A percentile compares a stretch with the other conserved stretches of the same genome.
Evolutionary conservation across 805 yeast genomes (phyloP).

Genomic region (Wickerhamomyces sydowiorum): DNA sequence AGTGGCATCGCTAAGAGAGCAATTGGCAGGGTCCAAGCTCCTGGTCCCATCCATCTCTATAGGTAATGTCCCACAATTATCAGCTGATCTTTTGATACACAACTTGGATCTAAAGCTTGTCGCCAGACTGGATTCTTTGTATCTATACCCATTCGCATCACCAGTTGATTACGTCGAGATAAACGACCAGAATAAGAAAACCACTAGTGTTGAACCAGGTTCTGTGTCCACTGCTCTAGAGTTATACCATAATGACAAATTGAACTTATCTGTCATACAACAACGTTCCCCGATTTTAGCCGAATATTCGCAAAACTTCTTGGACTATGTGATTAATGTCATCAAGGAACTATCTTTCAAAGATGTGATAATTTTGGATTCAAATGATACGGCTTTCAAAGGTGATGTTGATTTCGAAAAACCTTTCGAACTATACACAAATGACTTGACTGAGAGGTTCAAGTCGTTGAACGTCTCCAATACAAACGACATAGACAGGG

Average conservation of each 20-base stretch:
- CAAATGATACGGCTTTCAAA: constrained; percentile 59
- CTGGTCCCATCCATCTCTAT: constrained; percentile 77
- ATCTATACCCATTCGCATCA: constrained; percentile 77
- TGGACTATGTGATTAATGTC: constrained; percentile 48
- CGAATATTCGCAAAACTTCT: constrained; percentile 44
- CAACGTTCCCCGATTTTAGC: constrained; percentile 84
- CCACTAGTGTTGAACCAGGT: constrained; percentile 10
- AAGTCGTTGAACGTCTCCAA: constrained; percentile 9
- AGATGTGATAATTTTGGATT: constrained; percentile 55
- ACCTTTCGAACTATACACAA: constrained; percentile 14
- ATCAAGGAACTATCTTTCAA: constrained; percentile 34
- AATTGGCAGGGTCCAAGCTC: constrained; percentile 33
- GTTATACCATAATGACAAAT: constrained; percentile 40
- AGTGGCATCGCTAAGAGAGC: not conserved
- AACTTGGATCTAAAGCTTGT: constrained; percentile 48
- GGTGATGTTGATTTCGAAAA: constrained; percentile 11
- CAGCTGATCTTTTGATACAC: constrained; percentile 67
- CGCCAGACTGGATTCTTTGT: constrained; percentile 51
- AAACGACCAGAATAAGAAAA: constrained; percentile 11
- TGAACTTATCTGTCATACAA: constrained; percentile 56
- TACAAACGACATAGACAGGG: constrained; percentile 4
- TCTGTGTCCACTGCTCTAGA: constrained; percentile 59
- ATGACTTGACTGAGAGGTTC: constrained; percentile 12
- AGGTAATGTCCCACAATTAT: constrained; percentile 86
- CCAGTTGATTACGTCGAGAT: constrained; percentile 51